These are phyloP conservation scores for Hypoxylon sp. DNA, from an alignment of 2,329 filamentous ascomycete species.

Conservation along the genomic window DNA sequence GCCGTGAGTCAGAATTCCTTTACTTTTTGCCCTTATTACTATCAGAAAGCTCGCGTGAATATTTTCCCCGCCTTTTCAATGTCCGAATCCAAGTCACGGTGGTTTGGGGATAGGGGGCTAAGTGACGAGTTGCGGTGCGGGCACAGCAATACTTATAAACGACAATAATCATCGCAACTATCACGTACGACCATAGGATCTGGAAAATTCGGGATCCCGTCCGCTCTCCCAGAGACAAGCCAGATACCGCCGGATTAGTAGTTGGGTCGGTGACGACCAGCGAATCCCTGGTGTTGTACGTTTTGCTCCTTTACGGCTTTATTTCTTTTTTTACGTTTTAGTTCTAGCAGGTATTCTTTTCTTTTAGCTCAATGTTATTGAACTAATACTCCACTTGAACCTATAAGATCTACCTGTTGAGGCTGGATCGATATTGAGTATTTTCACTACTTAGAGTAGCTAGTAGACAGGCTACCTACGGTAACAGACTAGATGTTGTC, in stretches of 20 bases:
- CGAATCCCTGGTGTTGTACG: constrained; percentile 12
- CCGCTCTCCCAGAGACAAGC: constrained; percentile 6
- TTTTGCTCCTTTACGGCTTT: background rate
- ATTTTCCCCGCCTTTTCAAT: background rate
- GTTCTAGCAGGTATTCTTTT: background rate
- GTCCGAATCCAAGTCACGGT: background rate
- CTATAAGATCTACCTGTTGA: background rate
- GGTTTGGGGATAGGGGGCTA: background rate
- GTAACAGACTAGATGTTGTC: too few species aligned
- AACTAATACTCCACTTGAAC: background rate
- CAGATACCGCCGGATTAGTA: background rate
- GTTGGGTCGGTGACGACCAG: background rate
- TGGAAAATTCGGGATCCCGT: constrained; percentile 2
- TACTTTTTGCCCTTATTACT: background rate
- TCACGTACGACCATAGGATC: background rate
- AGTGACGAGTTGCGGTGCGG: background rate
- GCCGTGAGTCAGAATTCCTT: background rate
- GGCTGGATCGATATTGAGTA: background rate
- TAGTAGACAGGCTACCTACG: too few species aligned
- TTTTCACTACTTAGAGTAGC: background rate
- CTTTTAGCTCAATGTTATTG: background rate
- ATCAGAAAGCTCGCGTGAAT: background rate
- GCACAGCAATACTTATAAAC: background rate
- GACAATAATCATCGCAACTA: background rate
- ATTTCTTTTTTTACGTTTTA: background rate